phyloP scores from a whole-genome alignment of 306 rosid species.

The cucumber (Cucumis sativus) region DNA sequence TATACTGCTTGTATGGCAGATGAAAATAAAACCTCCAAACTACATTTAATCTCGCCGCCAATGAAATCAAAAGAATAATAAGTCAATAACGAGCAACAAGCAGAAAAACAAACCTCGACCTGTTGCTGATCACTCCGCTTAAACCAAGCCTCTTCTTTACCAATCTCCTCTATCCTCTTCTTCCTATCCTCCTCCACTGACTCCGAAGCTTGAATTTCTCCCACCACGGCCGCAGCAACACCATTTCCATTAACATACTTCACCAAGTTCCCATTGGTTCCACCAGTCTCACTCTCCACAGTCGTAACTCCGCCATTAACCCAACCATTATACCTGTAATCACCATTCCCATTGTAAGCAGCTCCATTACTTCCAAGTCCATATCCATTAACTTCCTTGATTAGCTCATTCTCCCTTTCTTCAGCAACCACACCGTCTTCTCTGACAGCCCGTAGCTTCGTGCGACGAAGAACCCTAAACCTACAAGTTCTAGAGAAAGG shows the following conservation, averaged over 20 bases:
- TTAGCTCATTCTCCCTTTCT: conserved; percentile 26
- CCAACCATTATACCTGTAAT: conserved; percentile 24
- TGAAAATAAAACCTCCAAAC: not conserved
- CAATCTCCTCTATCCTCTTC: conserved; percentile 90
- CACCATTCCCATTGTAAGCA: conserved; percentile 17
- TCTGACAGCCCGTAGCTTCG: conserved; percentile 35
- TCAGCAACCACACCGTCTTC: conserved; percentile 47
- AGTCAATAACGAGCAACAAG: not conserved
- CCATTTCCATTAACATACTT: conserved; percentile 66
- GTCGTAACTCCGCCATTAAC: conserved; percentile 27
- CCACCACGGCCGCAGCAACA: conserved; percentile 26
- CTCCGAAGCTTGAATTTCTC: conserved; percentile 22
- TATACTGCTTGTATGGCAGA: not conserved
- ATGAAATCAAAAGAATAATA: not conserved
- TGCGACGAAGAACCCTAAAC: conserved; percentile 13
- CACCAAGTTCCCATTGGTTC: conserved; percentile 41
- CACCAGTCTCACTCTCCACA: conserved; percentile 31
- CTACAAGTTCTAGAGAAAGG: conserved; percentile 13
- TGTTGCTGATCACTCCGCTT: conserved; percentile 29
- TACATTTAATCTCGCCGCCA: not conserved
- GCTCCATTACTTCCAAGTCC: conserved; percentile 60
- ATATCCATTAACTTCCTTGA: conserved; percentile 33
- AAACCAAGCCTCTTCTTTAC: conserved; percentile 94
- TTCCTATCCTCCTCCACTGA: conserved; percentile 65
- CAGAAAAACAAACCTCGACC: conserved; percentile 39